These are phyloP conservation scores for Nemania sp. DNA, from an alignment of 2,329 filamentous ascomycete species.

Conservation along the genomic window DNA sequence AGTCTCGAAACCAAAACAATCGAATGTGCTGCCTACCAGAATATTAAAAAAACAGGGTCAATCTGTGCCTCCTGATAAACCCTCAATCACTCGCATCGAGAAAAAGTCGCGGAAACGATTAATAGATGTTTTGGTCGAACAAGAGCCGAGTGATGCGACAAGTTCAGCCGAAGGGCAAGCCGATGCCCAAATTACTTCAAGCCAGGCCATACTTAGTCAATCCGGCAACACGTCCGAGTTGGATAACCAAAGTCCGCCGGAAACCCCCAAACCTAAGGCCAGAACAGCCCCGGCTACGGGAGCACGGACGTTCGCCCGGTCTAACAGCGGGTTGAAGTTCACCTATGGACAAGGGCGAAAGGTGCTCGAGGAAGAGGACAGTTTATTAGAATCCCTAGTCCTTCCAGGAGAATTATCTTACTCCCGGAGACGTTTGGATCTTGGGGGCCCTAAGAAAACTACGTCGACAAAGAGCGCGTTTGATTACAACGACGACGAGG, in stretches of 20 bases:
- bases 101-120: slow-evolving; percentile 48
- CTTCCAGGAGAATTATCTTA: slow-evolving; percentile 45
- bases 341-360: slow-evolving; percentile 51
- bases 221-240: slow-evolving; percentile 39
- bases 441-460: slow-evolving; percentile 46
- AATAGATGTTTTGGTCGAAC: slow-evolving; percentile 49
- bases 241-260: slow-evolving; percentile 41
- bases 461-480: slow-evolving; percentile 42
- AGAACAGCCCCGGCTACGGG: slow-evolving; percentile 39
- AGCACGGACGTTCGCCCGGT: slow-evolving; percentile 47
- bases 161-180: slow-evolving; percentile 36
- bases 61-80: slow-evolving; percentile 22
- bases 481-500: slow-evolving; percentile 60
- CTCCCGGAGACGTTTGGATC: slow-evolving; percentile 49
- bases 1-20: slow-evolving; percentile 32
- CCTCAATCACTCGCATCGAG: slow-evolving; percentile 23
- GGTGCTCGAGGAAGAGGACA: slow-evolving; percentile 50
- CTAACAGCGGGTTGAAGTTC: slow-evolving; percentile 50
- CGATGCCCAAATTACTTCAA: slow-evolving; percentile 38
- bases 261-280: slow-evolving; percentile 44
- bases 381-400: slow-evolving; percentile 47
- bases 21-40: slow-evolving; percentile 19
- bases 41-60: slow-evolving; percentile 31
- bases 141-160: slow-evolving; percentile 42
- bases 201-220: slow-evolving; percentile 41